Evolutionary conservation across 2,329 filamentous ascomycete genomes (phyloP), one percentile per base, ranked within the genome.

Genomic region (Penicillium hordei): DNA sequence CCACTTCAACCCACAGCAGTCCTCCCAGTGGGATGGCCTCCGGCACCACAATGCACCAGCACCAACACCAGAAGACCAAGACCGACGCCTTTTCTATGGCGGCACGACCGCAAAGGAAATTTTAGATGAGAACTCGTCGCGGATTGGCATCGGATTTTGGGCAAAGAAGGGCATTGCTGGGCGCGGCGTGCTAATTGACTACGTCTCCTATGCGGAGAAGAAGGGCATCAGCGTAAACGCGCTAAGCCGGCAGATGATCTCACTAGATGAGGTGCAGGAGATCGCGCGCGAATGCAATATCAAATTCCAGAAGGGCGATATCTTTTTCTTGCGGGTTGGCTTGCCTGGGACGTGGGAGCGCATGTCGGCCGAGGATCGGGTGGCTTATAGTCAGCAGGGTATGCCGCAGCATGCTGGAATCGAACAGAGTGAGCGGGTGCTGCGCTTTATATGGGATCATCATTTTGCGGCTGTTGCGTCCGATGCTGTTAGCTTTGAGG

Each of bases 381-480:
- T 61, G 29, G 53, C 57, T 12, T 75, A 75, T 48, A 72, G 71
- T 36, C 61, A 68, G 31, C 72, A 74, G 55, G 34, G 50, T 3
- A 60, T 51, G 42, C 73, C 73, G 2, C 66, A 72, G 38, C 73
- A 75, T 61, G 69, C 72, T 7, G 73, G 73, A 0, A 67, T 75
- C 19, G 73, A 75, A 61, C 73, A 75, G 60, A 75, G 70, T 19
- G 73, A 75, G 63, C 71, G 70, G 4, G 72, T 81, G 12, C 73
- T 85, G 8, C 75, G 79, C 15, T 88, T 85, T 78, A 72, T 87
- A 21, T 87, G 84, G 83, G 81, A 86, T 53, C 76, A 80, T 55
- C 77, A 80, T 45, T 86, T 87, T 67, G 75, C 83, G 0, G 85
- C 84, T 1, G 80, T 86, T 1, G 85, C 81, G 0, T 83, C 84